Evolutionary conservation across 106 monocot genomes (phyloP).

Genomic region (Dendrobium catenatum): DNA sequence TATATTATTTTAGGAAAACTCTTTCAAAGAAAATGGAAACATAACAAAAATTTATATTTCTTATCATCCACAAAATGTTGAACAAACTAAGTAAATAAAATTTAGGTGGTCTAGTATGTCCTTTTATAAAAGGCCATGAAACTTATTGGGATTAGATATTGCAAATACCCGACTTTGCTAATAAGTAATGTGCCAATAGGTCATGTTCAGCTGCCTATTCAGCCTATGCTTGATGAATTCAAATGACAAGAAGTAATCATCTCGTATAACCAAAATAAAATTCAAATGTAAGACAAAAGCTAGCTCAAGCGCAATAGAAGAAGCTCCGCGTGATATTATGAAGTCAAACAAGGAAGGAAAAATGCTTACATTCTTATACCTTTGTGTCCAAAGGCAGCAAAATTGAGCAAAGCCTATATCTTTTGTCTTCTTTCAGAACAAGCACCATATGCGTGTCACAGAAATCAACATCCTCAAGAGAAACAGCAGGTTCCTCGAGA

Average conservation of each 20-base stretch:
- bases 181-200: too few relatives aligned
- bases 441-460: conserved; percentile 91
- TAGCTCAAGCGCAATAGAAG: background rate
- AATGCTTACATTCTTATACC: conserved; percentile 20
- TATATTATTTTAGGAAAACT: too few relatives aligned
- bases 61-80: too few relatives aligned
- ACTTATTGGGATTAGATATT: too few relatives aligned
- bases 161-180: too few relatives aligned
- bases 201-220: too few relatives aligned
- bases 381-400: conserved; percentile 38
- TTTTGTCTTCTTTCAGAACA: conserved; percentile 57
- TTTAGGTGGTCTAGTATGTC: too few relatives aligned
- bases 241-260: background rate
- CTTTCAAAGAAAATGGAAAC: too few relatives aligned
- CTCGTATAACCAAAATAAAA: background rate
- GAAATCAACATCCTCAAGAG: conserved; percentile 80
- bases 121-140: too few relatives aligned
- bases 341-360: background rate
- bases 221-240: background rate
- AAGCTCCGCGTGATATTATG: background rate
- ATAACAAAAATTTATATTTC: too few relatives aligned
- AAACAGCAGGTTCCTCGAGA: conserved; percentile 51
- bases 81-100: too few relatives aligned
- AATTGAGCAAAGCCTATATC: conserved; percentile 65
- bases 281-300: background rate